These are phyloP conservation scores for Aspergillus ochraceus DNA, from an alignment of 2,329 filamentous ascomycete species.

Conservation along the genomic window DNA sequence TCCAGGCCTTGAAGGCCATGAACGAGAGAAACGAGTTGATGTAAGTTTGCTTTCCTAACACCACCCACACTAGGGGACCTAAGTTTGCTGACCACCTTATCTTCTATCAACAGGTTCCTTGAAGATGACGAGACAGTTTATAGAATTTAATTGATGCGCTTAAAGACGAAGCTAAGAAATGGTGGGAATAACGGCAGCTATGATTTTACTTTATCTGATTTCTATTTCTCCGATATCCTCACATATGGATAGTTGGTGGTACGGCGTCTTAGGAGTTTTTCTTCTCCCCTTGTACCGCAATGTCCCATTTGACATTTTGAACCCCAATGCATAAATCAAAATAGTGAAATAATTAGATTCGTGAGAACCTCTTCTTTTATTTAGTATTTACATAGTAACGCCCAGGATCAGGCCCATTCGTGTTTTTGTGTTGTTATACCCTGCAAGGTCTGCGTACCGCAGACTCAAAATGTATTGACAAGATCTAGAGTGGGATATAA, in stretches of 20 bases:
- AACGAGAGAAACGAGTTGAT: slow-evolving; percentile 87
- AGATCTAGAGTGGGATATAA: background rate
- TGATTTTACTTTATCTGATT: background rate
- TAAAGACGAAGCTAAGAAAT: slow-evolving; percentile 5
- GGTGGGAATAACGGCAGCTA: slow-evolving; percentile 4
- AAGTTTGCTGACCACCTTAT: slow-evolving; percentile 8
- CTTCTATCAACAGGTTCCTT: slow-evolving; percentile 37
- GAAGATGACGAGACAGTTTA: slow-evolving; percentile 64
- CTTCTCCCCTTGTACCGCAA: background rate
- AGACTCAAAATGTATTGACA: background rate
- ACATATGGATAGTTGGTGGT: slow-evolving; percentile 8
- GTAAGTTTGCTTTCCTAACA: slow-evolving; percentile 56
- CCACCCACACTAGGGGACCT: background rate
- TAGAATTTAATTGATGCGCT: slow-evolving; percentile 56
- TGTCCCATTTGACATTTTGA: background rate
- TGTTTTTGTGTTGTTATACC: background rate
- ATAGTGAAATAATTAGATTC: background rate
- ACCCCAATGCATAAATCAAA: background rate
- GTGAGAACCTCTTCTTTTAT: background rate
- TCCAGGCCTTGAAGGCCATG: slow-evolving; percentile 75
- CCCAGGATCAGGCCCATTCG: background rate
- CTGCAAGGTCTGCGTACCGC: background rate
- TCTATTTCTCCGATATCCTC: slow-evolving; percentile 5
- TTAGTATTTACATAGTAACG: background rate
- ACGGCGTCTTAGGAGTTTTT: slow-evolving; percentile 9